Percentiles rank a stretch among this genome's conserved stretches.
Evolutionary conservation across 2,329 filamentous ascomycete genomes (phyloP).

Genomic region (Fusarium sp.): DNA sequence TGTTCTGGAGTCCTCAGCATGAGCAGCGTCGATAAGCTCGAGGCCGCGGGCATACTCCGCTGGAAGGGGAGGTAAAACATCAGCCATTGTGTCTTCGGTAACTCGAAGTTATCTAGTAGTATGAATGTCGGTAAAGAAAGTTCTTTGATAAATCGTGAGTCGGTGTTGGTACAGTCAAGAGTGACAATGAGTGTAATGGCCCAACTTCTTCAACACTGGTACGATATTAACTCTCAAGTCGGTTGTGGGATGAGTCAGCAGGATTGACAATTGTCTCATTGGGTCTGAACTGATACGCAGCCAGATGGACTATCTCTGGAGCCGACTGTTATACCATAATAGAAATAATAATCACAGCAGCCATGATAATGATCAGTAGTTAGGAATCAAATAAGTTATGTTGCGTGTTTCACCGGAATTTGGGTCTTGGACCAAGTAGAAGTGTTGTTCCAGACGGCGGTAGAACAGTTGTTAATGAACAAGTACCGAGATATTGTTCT

Average conservation of each 20-base stretch:
- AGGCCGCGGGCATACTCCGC: conserved; percentile 66
- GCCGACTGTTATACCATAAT: conserved; percentile 2
- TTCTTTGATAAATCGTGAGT: neutral
- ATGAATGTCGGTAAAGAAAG: neutral
- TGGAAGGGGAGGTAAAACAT: conserved; percentile 51
- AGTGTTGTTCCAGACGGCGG: neutral
- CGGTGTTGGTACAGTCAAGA: neutral
- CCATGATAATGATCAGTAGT: neutral
- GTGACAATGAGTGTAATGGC: neutral
- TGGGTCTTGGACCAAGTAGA: neutral
- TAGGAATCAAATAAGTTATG: neutral
- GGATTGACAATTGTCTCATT: conserved; percentile 34
- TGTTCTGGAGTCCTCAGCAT: conserved; percentile 53
- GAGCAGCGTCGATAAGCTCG: conserved; percentile 76
- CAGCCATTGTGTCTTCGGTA: conserved; percentile 23
- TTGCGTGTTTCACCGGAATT: neutral
- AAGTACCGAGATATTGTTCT: conserved; percentile 11
- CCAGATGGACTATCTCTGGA: conserved; percentile 6
- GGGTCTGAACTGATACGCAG: conserved; percentile 19
- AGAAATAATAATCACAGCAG: neutral
- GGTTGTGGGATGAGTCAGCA: conserved; percentile 47
- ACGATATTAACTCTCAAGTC: conserved; percentile 2
- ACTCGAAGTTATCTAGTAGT: neutral
- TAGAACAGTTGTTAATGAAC: neutral
- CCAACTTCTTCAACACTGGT: too few species aligned